phyloP scores from a whole-genome alignment of 2,329 filamentous ascomycete species.

The Tolypocladium pustulatum region DNA sequence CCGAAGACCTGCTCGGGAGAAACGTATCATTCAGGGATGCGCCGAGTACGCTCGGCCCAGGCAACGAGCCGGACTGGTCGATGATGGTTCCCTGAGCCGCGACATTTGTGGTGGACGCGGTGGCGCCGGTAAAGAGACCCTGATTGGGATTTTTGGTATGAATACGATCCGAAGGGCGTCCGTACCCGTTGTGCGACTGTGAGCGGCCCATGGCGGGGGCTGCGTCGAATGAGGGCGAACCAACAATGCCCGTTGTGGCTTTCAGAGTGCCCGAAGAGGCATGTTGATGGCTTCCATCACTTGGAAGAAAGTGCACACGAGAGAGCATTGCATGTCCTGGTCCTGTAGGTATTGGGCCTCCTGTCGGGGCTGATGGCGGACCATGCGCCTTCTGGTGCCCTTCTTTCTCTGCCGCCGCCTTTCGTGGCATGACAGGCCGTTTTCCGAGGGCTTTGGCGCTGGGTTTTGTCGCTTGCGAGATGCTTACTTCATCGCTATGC shows the following conservation, averaged over 20 bases:
- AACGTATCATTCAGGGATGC: constrained; percentile 12
- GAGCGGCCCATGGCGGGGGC: constrained; percentile 20
- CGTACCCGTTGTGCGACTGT: constrained; percentile 19
- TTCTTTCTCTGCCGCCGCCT: constrained; percentile 7
- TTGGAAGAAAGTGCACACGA: neutral
- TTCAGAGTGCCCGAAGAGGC: neutral
- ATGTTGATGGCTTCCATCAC: neutral
- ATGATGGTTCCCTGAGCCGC: constrained; percentile 33
- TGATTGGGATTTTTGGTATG: constrained; percentile 7
- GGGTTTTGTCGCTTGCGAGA: constrained; percentile 3
- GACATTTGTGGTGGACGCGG: constrained; percentile 29
- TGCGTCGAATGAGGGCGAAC: constrained; percentile 1
- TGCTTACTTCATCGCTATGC: constrained; percentile 1
- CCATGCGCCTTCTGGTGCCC: constrained; percentile 1
- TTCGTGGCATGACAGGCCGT: constrained; percentile 21
- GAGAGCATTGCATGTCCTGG: neutral
- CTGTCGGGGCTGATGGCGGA: constrained; percentile 3
- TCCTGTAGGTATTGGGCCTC: neutral
- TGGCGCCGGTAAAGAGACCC: constrained; percentile 23
- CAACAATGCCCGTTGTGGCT: too few species aligned
- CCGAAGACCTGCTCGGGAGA: constrained; percentile 10
- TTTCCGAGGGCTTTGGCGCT: constrained; percentile 41
- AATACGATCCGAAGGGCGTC: constrained; percentile 7
- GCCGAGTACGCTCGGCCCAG: constrained; percentile 12
- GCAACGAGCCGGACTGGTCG: constrained; percentile 24